Percentiles rank a stretch among this genome's conserved stretches.
Conservation (phyloP, 2,329 filamentous ascomycete species). For the Didymella pomorum region DNA sequence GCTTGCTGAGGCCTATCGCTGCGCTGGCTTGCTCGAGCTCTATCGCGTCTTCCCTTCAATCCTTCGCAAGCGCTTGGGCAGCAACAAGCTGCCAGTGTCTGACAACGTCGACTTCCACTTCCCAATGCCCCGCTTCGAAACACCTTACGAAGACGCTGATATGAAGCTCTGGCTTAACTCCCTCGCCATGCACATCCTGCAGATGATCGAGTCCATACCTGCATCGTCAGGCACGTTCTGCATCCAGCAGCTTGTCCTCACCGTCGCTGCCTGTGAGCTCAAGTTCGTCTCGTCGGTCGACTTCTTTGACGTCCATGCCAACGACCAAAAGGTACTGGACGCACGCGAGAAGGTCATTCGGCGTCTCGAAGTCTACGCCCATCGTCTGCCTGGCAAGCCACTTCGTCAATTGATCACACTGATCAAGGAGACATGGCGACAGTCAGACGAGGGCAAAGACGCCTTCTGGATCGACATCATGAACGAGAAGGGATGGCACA, state of each 20-base stretch:
- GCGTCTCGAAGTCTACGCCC: constrained; percentile 55
- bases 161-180: constrained; percentile 58
- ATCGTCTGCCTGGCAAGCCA: constrained; percentile 61
- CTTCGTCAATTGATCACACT: constrained; percentile 59
- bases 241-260: constrained; percentile 62
- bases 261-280: constrained; percentile 61
- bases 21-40: constrained; percentile 61
- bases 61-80: constrained; percentile 55
- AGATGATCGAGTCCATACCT: constrained; percentile 59
- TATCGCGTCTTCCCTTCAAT: constrained; percentile 64
- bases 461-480: constrained; percentile 66
- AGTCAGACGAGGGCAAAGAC: constrained; percentile 59
- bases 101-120: constrained; percentile 43
- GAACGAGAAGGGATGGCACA: constrained; percentile 65
- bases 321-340: constrained; percentile 55
- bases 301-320: constrained; percentile 51
- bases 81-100: constrained; percentile 31
- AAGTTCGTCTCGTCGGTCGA: constrained; percentile 53
- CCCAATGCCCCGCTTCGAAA: constrained; percentile 45
- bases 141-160: constrained; percentile 43
- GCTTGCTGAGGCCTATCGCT: constrained; percentile 63
- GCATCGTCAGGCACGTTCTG: constrained; percentile 62
- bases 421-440: constrained; percentile 62
- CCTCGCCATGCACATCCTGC: constrained; percentile 61
- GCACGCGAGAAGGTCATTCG: constrained; percentile 60